Percentiles rank a stretch among this genome's conserved stretches.
Evolutionary conservation across 768 basidiomycete genomes (phyloP).

Genomic region (Filobasidium floriforme): DNA sequence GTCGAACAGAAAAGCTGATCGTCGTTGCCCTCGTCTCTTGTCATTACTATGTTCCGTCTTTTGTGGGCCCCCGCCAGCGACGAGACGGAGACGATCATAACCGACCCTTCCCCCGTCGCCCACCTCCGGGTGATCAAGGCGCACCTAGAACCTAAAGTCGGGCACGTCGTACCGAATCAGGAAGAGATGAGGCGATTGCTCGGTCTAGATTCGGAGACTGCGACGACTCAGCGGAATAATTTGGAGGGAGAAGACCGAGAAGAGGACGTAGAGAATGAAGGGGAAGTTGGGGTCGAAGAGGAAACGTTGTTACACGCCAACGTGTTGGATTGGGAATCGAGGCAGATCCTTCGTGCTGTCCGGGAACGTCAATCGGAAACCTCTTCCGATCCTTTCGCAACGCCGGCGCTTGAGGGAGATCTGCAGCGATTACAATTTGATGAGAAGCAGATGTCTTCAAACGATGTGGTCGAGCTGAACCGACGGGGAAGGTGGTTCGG

Average conservation of each 20-base stretch:
- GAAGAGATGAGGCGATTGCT: constrained; percentile 31
- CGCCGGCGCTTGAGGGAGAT: neutral
- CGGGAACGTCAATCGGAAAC: neutral
- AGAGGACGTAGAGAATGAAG: neutral
- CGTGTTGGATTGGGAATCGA: neutral
- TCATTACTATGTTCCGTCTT: no score
- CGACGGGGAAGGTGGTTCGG: constrained; percentile 61
- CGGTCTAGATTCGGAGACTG: constrained; percentile 21
- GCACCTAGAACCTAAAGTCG: constrained; percentile 54
- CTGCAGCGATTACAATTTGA: neutral
- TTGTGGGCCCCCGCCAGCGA: no score
- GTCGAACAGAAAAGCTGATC: neutral
- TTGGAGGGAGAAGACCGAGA: neutral
- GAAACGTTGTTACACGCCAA: neutral
- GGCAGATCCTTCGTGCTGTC: neutral
- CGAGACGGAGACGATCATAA: constrained; percentile 62
- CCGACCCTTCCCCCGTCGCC: constrained; percentile 66
- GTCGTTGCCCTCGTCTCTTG: no score
- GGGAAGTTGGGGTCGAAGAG: neutral
- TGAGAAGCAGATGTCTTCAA: neutral
- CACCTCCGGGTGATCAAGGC: constrained; percentile 74
- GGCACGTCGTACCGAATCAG: constrained; percentile 26
- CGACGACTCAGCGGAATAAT: neutral
- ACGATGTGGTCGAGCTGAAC: neutral
- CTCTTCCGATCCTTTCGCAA: neutral